Conservation (phyloP, 2,329 filamentous ascomycete genomes). For the Fusarium vanettenii region DNA sequence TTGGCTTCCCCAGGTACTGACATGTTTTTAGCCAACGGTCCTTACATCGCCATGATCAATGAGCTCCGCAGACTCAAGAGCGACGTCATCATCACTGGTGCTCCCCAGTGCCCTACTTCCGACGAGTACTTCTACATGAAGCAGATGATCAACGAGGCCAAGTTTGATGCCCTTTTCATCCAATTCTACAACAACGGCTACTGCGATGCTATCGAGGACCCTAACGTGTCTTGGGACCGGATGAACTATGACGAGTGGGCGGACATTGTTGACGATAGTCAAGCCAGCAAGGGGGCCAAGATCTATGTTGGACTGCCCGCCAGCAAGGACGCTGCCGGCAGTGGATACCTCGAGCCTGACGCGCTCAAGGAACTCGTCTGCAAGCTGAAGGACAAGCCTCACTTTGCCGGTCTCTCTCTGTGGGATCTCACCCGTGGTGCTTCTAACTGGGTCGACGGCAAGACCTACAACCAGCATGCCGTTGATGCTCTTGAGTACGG, state of each 20-base stretch:
- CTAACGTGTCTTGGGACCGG: slow-evolving; percentile 41
- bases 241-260: slow-evolving; percentile 61
- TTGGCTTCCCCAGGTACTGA: not conserved
- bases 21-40: slow-evolving; percentile 44
- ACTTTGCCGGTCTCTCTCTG: slow-evolving; percentile 60
- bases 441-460: slow-evolving; percentile 46
- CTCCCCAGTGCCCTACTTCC: slow-evolving; percentile 57
- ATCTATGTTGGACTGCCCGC: slow-evolving; percentile 59
- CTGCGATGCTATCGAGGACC: slow-evolving; percentile 50
- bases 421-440: slow-evolving; percentile 56
- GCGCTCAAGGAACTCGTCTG: slow-evolving; percentile 54
- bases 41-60: slow-evolving; percentile 54
- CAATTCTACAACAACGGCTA: slow-evolving; percentile 62
- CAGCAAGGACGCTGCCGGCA: slow-evolving; percentile 39
- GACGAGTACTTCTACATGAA: slow-evolving; percentile 47
- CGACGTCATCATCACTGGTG: slow-evolving; percentile 54
- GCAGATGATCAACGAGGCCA: slow-evolving; percentile 52
- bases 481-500: slow-evolving; percentile 53
- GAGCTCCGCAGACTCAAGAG: slow-evolving; percentile 48
- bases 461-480: slow-evolving; percentile 52
- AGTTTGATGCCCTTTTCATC: slow-evolving; percentile 58
- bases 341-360: slow-evolving; percentile 50
- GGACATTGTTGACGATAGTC: slow-evolving; percentile 46
- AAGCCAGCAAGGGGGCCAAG: slow-evolving; percentile 55
- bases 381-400: slow-evolving; percentile 47